Percentiles rank a stretch among this genome's conserved stretches.
Evolutionary conservation across 2,329 filamentous ascomycete species (phyloP).

Genomic region (Trichocomaceae sp.): DNA sequence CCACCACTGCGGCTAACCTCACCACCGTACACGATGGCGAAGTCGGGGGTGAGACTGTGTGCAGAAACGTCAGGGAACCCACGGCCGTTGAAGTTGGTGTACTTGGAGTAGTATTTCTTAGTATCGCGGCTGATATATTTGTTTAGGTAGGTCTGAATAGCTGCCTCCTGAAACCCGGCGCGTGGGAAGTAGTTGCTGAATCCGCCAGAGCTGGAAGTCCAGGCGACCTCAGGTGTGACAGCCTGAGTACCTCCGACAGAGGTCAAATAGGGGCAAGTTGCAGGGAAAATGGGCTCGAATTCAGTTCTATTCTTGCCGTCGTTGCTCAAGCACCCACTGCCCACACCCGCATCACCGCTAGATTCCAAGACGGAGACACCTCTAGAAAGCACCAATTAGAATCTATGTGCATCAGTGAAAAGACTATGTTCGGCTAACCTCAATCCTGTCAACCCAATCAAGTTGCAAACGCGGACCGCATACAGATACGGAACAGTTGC

Average conservation of each 20-base stretch:
- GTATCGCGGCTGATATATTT: slow-evolving; percentile 36
- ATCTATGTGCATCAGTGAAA: not conserved
- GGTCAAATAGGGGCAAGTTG: slow-evolving; percentile 48
- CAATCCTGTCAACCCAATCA: slow-evolving; percentile 47
- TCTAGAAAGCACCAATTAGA: slow-evolving; percentile 21
- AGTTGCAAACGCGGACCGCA: slow-evolving; percentile 42
- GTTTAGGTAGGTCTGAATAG: slow-evolving; percentile 36
- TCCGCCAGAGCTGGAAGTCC: slow-evolving; percentile 36
- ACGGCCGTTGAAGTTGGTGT: slow-evolving; percentile 47
- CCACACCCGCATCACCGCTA: slow-evolving; percentile 25
- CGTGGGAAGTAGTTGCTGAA: slow-evolving; percentile 44
- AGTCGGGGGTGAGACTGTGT: slow-evolving; percentile 45
- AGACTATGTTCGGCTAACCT: slow-evolving; percentile 10
- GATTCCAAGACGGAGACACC: slow-evolving; percentile 27
- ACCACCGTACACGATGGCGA: slow-evolving; percentile 19
- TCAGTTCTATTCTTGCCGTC: slow-evolving; percentile 35
- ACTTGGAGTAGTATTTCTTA: slow-evolving; percentile 46
- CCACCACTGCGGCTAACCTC: slow-evolving; percentile 15
- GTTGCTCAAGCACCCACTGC: slow-evolving; percentile 30
- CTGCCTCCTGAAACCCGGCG: slow-evolving; percentile 37
- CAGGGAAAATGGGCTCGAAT: slow-evolving; percentile 47
- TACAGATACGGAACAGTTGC: slow-evolving; percentile 49
- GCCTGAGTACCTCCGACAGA: slow-evolving; percentile 38
- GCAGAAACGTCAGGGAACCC: slow-evolving; percentile 58
- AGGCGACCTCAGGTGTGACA: slow-evolving; percentile 23